Evolutionary conservation across 352 stramenopile species (phyloP), one percentile per base, ranked within the genome.

Genomic region (Globisporangium viniferum): DNA sequence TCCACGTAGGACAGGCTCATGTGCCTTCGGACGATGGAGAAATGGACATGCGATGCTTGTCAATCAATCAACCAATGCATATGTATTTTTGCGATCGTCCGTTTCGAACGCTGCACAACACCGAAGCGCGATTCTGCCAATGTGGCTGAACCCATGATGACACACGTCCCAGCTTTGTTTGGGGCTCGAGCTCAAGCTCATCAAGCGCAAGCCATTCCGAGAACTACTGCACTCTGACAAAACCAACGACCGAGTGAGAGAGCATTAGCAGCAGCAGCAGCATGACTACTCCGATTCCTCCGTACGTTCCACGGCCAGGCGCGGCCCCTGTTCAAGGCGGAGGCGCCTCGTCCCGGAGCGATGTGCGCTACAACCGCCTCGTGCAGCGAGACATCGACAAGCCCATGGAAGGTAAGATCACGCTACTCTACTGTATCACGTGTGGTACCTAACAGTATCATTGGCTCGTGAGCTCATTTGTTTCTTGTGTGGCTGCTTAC

Each of bases 381-480:
- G 71, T 82, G 39, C 73, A 82, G 61, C 62, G 49, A 24, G 67
- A 77, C 66, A 80, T 79, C 49, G 20, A n/a, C 22, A 76, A 75
- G 49, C 69, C 73, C 3, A 67, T 71, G 51, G 62, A 80, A 18
- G 72, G 69, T 67, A 36, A 54, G 57, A 57, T 2, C 3, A 55
- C 29, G 48, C 20, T n/a, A n/a, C n/a, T n/a, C n/a, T n/a, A n/a
- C n/a, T n/a, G n/a, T 31, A 55, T 12, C 7, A 8, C 48, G 15
- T 64, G 27, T n/a, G 29, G 20, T 39, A 2, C 33, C 41, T 63
- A 14, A 14, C 18, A 58, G 15, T 3, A 58, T 27, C 48, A 35
- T 27, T 29, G 29, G 15, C 22, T 56, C 10, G 29, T 20, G 22
- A n/a, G 56, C 29, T 57, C 41, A 44, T 29, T 27, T 55, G 7